Conservation (phyloP, 1,284 basidiomycete genomes). For the Sanghuangporus sanghuang region DNA sequence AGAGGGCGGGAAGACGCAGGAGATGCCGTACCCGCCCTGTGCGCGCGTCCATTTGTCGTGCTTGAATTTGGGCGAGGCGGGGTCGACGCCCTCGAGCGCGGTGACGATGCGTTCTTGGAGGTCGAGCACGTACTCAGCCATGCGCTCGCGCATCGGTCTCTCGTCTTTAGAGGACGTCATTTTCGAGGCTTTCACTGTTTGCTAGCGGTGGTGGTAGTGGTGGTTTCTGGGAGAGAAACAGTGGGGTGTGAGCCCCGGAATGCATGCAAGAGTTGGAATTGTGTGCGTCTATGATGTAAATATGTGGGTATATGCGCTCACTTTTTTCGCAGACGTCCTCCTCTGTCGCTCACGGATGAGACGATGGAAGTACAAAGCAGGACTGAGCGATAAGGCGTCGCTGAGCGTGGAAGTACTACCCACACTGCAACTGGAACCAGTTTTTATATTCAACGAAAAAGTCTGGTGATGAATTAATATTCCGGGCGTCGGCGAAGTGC, state of each 20-base stretch:
- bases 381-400: too few relatives aligned
- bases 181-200: too few relatives aligned
- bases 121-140: slow-evolving; percentile 74
- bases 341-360: too few relatives aligned
- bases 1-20: slow-evolving; percentile 78
- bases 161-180: slow-evolving; percentile 33
- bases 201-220: too few relatives aligned
- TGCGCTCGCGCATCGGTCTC: slow-evolving; percentile 70
- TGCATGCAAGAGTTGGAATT: too few relatives aligned
- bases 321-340: too few relatives aligned
- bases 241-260: too few relatives aligned
- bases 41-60: slow-evolving; percentile 85
- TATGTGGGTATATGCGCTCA: background rate
- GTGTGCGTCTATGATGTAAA: background rate
- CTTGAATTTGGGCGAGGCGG: slow-evolving; percentile 66
- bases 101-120: slow-evolving; percentile 84
- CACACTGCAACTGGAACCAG: too few relatives aligned
- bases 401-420: too few relatives aligned
- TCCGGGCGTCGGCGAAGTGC: slow-evolving; percentile 8
- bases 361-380: too few relatives aligned
- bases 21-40: slow-evolving; percentile 83
- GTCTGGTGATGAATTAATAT: background rate
- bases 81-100: slow-evolving; percentile 79
- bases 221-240: background rate
- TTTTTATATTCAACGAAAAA: too few relatives aligned